Percentiles rank a stretch among this genome's conserved stretches.
These are phyloP conservation scores for Tieghemiomyces parasiticus DNA, from an alignment of 192 early-diverging fungal genomes.

Conservation along the genomic window DNA sequence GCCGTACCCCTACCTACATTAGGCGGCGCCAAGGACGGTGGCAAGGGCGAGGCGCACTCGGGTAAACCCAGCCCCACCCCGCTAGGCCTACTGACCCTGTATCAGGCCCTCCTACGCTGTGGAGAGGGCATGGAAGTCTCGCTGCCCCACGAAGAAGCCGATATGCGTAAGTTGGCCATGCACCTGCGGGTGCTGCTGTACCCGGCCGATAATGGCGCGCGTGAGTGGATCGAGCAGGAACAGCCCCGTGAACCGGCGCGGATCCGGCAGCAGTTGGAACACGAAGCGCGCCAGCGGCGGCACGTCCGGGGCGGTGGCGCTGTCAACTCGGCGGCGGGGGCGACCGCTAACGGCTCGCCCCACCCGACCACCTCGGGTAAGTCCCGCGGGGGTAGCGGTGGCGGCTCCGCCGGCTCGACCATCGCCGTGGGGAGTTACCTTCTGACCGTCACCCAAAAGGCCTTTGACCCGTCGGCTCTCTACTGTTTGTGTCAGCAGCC, in stretches of 20 bases:
- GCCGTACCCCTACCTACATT: not conserved
- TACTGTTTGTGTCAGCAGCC: conserved; percentile 28
- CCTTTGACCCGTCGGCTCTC: conserved; percentile 15
- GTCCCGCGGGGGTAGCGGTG: conserved; percentile 15
- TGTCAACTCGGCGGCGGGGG: not conserved
- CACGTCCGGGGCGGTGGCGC: not conserved
- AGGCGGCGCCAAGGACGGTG: not conserved
- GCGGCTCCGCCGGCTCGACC: conserved; percentile 12
- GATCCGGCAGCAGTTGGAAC: conserved; percentile 5
- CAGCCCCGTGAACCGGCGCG: not conserved
- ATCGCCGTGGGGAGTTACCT: conserved; percentile 16
- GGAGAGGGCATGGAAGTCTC: conserved; percentile 7
- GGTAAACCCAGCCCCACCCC: not conserved
- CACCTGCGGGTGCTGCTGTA: not conserved
- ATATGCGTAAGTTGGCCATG: conserved; percentile 6
- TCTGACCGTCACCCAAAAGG: conserved; percentile 11
- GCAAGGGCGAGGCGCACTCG: not conserved
- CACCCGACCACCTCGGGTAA: conserved; percentile 4
- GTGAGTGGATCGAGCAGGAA: not conserved
- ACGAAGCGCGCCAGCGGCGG: conserved; percentile 7
- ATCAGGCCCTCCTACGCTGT: conserved; percentile 6
- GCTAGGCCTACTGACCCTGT: not conserved
- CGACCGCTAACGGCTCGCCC: not conserved
- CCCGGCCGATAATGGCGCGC: not conserved
- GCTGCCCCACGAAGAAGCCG: conserved; percentile 6